Base-by-base conservation (phyloP, 2,329 filamentous ascomycete species). In the Achaetomium macrosporum region DNA sequence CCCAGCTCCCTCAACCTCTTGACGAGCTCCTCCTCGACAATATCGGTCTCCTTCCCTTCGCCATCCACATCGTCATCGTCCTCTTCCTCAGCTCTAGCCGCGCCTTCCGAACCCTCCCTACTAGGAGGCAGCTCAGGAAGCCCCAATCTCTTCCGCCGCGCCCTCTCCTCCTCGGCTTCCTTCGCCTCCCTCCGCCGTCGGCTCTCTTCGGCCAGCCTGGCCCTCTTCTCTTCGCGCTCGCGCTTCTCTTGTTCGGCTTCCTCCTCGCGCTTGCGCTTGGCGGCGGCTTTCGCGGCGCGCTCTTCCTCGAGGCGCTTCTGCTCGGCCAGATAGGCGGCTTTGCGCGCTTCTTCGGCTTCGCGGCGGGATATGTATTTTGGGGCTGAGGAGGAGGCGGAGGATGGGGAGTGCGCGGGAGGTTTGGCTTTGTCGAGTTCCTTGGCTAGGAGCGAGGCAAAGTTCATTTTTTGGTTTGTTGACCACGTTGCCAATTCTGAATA, bases 391-490 rank as follows among this genome's bases (percentile, higher is more conserved):
- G 8, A 12, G 25, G 13, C 29, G n/a, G 13, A 11, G 20, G 31
- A n/a, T 16, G 29, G 20, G 10, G 36, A 31, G 11, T 40, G 53
- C 16, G 9, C 50, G 12, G 42, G 56, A 47, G 35, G 63, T 69
- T 89, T 89, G 61, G 85, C 78, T 70, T 93, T 95, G 64, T 88
- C 83, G 65, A 99, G 93, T 71, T 96, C 90, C 66, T 90, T 87
- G 64, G 88, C 84, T 89, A 99, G 95, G 44, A 99, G 76, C 35
- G 90, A 82, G 56, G 90, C 90, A 75, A 99, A 99, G 71, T 99
- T 91, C 93, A 99, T 99, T 61, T 57, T 76, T 4, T 4, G 66
- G 57, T 17, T 47, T 39, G 15, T 36, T 33, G 17, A 8, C 30
- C 4, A 7, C 25, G 25, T 25, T 7, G 25, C 4, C 25, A 25